These are phyloP conservation scores for Brettanomyces custersianus DNA, from an alignment of 805 yeast species.

Conservation along the genomic window DNA sequence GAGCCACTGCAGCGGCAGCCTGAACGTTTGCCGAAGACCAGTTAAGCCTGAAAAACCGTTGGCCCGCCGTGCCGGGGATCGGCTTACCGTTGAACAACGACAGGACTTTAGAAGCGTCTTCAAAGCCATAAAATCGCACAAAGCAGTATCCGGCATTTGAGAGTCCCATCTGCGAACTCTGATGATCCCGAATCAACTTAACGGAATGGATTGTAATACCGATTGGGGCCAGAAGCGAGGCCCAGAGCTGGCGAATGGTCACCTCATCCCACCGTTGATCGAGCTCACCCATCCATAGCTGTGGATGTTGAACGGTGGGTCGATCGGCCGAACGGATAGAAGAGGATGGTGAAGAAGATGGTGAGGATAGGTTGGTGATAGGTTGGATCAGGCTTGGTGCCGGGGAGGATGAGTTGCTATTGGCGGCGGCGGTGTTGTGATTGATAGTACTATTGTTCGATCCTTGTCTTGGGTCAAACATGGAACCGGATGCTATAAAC, in stretches of 20 bases:
- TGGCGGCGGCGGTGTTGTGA: too few species aligned
- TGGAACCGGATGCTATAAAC: too few species aligned
- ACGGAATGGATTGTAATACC: constrained; percentile 43
- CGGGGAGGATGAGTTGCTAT: not conserved
- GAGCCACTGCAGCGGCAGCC: constrained; percentile 13
- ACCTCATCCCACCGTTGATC: constrained; percentile 80
- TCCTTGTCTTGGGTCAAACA: too few species aligned
- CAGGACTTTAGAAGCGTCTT: constrained; percentile 58
- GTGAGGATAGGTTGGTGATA: not conserved
- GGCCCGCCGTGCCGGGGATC: constrained; percentile 55
- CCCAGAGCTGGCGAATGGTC: constrained; percentile 62
- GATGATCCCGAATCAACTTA: constrained; percentile 64
- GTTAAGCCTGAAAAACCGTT: constrained; percentile 55
- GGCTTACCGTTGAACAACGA: constrained; percentile 52
- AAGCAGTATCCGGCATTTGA: constrained; percentile 73
- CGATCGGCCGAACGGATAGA: too few species aligned
- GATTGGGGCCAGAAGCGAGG: constrained; percentile 39
- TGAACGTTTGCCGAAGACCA: constrained; percentile 52
- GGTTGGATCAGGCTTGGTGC: not conserved
- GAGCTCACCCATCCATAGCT: constrained; percentile 85
- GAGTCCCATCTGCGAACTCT: constrained; percentile 22
- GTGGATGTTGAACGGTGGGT: constrained; percentile 19
- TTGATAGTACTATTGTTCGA: too few species aligned
- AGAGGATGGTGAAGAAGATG: constrained; percentile 8
- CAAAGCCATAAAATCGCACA: constrained; percentile 56